These are phyloP conservation scores for Candida chilensis DNA, from an alignment of 805 yeast genomes.

Conservation along the genomic window DNA sequence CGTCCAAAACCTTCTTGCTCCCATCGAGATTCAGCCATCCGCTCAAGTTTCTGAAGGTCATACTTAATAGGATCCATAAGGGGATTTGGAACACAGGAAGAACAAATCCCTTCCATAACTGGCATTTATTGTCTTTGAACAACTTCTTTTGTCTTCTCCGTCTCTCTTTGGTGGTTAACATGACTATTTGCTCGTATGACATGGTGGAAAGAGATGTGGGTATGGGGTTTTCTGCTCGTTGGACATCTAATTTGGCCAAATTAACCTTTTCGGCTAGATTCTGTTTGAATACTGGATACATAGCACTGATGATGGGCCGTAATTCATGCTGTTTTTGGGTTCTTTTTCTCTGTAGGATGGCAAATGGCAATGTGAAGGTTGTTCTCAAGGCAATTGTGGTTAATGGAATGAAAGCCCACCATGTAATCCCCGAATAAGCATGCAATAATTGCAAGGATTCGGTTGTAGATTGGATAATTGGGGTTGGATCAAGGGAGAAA, in stretches of 20 bases:
- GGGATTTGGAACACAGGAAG: constrained; percentile 83
- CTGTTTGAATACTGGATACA: constrained; percentile 62
- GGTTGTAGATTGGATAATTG: constrained; percentile 18
- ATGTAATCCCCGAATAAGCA: constrained; percentile 55
- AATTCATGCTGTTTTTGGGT: constrained; percentile 62
- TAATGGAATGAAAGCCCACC: constrained; percentile 76
- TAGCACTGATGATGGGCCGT: constrained; percentile 64
- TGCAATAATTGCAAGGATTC: constrained; percentile 39
- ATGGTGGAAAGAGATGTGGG: constrained; percentile 16
- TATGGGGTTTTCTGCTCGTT: background rate
- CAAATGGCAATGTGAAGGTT: constrained; percentile 67
- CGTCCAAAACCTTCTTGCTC: constrained; percentile 40
- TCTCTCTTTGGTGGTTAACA: constrained; percentile 70
- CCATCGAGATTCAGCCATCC: constrained; percentile 56
- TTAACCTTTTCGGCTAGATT: constrained; percentile 43
- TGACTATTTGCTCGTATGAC: constrained; percentile 69
- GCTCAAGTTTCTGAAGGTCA: constrained; percentile 65
- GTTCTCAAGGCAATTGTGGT: constrained; percentile 61
- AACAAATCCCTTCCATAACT: constrained; percentile 70
- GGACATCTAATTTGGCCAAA: constrained; percentile 11
- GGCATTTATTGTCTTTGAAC: constrained; percentile 61
- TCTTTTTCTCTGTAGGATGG: constrained; percentile 61
- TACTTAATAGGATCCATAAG: constrained; percentile 72
- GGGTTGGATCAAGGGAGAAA: constrained; percentile 18
- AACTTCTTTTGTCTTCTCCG: constrained; percentile 63